These are phyloP conservation scores for Tylopilus vinaceipallidus DNA, from an alignment of 768 basidiomycete species.

Conservation along the genomic window DNA sequence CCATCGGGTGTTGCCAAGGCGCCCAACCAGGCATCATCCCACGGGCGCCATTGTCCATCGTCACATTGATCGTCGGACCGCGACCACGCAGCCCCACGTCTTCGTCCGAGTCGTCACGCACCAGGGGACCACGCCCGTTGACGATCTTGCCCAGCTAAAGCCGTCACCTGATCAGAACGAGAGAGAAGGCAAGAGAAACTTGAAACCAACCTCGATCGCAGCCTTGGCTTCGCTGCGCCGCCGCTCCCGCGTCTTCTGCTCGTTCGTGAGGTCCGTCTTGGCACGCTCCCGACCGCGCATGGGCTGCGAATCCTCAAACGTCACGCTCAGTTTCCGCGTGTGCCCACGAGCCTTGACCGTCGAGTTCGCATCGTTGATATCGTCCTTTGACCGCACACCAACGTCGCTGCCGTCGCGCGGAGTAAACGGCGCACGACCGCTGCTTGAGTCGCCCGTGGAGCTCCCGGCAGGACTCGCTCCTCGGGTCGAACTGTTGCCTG, in stretches of 20 bases:
- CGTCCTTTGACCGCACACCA: slow-evolving; percentile 21
- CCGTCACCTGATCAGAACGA: slow-evolving; percentile 5
- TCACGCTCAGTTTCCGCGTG: slow-evolving; percentile 61
- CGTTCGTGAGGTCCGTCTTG: slow-evolving; percentile 34
- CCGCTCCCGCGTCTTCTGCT: slow-evolving; percentile 66
- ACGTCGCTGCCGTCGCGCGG: slow-evolving; percentile 77
- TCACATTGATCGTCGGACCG: slow-evolving; percentile 37
- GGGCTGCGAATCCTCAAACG: slow-evolving; percentile 56
- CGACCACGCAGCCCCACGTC: slow-evolving; percentile 27
- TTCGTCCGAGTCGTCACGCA: slow-evolving; percentile 48
- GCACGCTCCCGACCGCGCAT: slow-evolving; percentile 31
- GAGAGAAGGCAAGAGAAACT: neutral
- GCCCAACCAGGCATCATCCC: slow-evolving; percentile 36
- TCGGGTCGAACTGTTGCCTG: slow-evolving; percentile 32
- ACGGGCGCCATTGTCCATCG: slow-evolving; percentile 31
- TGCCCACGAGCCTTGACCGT: slow-evolving; percentile 35
- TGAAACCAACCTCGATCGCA: slow-evolving; percentile 69
- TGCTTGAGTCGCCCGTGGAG: slow-evolving; percentile 83
- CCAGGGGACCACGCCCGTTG: slow-evolving; percentile 69
- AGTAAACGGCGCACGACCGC: slow-evolving; percentile 70
- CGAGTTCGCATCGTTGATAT: slow-evolving; percentile 23
- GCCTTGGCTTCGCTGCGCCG: slow-evolving; percentile 82
- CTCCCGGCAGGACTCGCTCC: slow-evolving; percentile 72
- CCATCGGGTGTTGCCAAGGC: slow-evolving; percentile 30
- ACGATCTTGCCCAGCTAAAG: slow-evolving; percentile 81